Conservation (phyloP, 805 yeast genomes). For the Scheffersomyces amazonensis region DNA sequence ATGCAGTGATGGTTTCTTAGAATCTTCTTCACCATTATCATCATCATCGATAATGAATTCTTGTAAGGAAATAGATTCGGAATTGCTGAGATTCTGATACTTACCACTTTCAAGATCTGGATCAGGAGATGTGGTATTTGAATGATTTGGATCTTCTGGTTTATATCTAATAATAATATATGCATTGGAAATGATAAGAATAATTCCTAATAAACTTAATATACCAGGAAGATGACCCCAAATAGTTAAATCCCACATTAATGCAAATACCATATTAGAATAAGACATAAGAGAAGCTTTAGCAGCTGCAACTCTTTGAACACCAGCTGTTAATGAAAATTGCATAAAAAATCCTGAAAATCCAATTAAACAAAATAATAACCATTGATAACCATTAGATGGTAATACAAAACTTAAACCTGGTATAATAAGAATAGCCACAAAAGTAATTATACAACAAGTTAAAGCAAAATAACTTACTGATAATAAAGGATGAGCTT, state of each 20-base stretch:
- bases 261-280: slow-evolving; percentile 74
- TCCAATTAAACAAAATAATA: slow-evolving; percentile 59
- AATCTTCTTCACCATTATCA: slow-evolving; percentile 12
- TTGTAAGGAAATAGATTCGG: slow-evolving; percentile 21
- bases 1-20: too few relatives aligned
- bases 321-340: slow-evolving; percentile 72
- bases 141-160: slow-evolving; percentile 8
- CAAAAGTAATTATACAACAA: slow-evolving; percentile 52
- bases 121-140: slow-evolving; percentile 2
- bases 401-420: slow-evolving; percentile 61
- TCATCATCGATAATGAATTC: slow-evolving; percentile 28
- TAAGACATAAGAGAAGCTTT: slow-evolving; percentile 74
- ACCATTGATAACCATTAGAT: slow-evolving; percentile 62
- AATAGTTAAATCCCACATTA: slow-evolving; percentile 67
- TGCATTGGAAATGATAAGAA: slow-evolving; percentile 66
- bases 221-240: slow-evolving; percentile 74
- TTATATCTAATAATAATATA: slow-evolving; percentile 39
- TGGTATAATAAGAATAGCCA: slow-evolving; percentile 55
- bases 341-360: slow-evolving; percentile 82
- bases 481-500: slow-evolving; percentile 76
- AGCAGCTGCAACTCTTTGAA: slow-evolving; percentile 77
- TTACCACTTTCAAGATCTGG: slow-evolving; percentile 7
- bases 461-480: slow-evolving; percentile 73
- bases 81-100: slow-evolving; percentile 8
- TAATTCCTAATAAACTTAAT: slow-evolving; percentile 67